Conservation (phyloP, 495 filamentous ascomycete species). For the Entonaema liquescens region DNA sequence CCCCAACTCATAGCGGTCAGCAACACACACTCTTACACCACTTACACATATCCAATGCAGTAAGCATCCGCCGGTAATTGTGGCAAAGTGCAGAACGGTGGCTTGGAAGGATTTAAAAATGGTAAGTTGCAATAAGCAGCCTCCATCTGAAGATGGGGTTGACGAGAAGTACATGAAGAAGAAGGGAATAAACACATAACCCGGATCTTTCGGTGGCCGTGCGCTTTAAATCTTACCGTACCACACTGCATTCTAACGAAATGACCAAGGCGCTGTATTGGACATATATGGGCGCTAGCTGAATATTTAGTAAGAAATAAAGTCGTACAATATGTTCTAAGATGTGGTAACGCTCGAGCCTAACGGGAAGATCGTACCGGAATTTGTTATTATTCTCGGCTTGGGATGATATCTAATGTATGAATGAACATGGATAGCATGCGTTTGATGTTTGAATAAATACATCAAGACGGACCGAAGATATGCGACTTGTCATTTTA, state of each 20-base stretch:
- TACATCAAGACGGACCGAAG: slow-evolving; percentile 21
- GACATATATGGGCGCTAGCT: too few species aligned
- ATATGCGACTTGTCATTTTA: slow-evolving; percentile 16
- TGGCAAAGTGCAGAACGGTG: slow-evolving; percentile 29
- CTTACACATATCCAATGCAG: slow-evolving; percentile 12
- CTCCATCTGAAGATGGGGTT: slow-evolving; percentile 18
- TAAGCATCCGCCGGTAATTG: slow-evolving; percentile 26
- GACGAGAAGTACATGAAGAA: neutral
- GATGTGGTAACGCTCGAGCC: neutral
- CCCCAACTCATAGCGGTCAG: slow-evolving; percentile 2
- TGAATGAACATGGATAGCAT: neutral
- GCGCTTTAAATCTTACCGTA: slow-evolving; percentile 2
- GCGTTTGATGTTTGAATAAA: neutral
- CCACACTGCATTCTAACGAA: neutral
- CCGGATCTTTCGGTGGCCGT: neutral
- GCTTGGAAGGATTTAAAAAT: slow-evolving; percentile 35
- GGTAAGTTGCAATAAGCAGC: slow-evolving; percentile 27
- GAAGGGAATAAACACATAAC: neutral
- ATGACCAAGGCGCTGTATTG: too few species aligned
- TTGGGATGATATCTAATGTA: neutral
- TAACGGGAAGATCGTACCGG: neutral
- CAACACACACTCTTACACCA: slow-evolving; percentile 1
- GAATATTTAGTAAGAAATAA: too few species aligned
- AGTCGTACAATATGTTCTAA: too few species aligned
- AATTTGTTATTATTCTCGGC: neutral